phyloP scores from a whole-genome alignment of 2,329 filamentous ascomycete genomes.

The Aureobasidium sp. region DNA sequence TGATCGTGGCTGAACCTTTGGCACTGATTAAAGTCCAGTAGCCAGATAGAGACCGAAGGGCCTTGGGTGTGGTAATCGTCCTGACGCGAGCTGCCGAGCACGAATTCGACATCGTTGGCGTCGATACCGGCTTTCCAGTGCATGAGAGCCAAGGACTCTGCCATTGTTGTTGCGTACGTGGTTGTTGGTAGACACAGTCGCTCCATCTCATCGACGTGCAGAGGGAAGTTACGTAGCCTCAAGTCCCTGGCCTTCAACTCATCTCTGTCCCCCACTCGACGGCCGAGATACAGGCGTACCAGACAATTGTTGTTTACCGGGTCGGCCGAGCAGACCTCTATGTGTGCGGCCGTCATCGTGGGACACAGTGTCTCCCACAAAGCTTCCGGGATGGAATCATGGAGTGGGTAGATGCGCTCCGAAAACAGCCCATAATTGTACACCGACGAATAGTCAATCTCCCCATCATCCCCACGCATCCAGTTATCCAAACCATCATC shows the following conservation, averaged over 20 bases:
- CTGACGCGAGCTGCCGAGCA: conserved; percentile 32
- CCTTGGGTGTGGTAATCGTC: neutral
- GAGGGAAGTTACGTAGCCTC: conserved; percentile 40
- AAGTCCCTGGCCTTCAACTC: conserved; percentile 23
- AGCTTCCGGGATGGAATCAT: neutral
- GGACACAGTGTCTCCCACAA: neutral
- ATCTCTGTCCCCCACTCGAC: conserved; percentile 16
- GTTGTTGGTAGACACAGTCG: conserved; percentile 27
- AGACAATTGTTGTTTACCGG: conserved; percentile 31
- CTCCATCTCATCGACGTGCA: conserved; percentile 45
- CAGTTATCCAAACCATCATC: neutral
- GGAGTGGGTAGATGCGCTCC: neutral
- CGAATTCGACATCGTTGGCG: conserved; percentile 47
- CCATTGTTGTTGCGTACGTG: conserved; percentile 38
- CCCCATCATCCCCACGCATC: neutral
- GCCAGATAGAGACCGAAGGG: conserved; percentile 18
- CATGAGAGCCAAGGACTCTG: conserved; percentile 40
- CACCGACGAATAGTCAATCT: neutral
- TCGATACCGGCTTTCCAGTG: conserved; percentile 42
- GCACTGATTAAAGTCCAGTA: conserved; percentile 52
- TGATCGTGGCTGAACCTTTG: conserved; percentile 39
- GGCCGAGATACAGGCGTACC: conserved; percentile 41
- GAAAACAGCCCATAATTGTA: neutral
- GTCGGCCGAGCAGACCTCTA: neutral
- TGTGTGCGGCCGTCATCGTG: neutral